These are phyloP conservation scores for Cladosporium phlei DNA, from an alignment of 2,329 filamentous ascomycete genomes.

Conservation along the genomic window DNA sequence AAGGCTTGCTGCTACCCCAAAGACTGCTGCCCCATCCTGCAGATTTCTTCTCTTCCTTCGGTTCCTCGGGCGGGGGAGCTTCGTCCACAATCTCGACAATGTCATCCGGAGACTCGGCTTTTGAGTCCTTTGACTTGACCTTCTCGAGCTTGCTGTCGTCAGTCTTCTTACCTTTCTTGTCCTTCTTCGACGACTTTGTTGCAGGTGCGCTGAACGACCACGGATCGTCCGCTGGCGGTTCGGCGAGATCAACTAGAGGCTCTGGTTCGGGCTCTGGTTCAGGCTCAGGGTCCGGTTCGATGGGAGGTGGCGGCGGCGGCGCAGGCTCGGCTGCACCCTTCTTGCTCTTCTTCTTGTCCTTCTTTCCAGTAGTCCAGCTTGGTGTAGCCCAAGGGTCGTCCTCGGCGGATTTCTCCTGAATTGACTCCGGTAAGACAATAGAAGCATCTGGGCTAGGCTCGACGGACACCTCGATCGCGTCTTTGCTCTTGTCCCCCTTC, in stretches of 20 bases:
- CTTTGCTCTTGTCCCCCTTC: slow-evolving; percentile 31
- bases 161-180: slow-evolving; percentile 41
- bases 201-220: slow-evolving; percentile 25
- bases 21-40: slow-evolving; percentile 30
- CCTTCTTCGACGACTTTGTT: slow-evolving; percentile 48
- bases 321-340: slow-evolving; percentile 34
- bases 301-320: slow-evolving; percentile 44
- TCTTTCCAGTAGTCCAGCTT: slow-evolving; percentile 43
- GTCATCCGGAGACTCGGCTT: slow-evolving; percentile 27
- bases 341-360: slow-evolving; percentile 53
- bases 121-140: slow-evolving; percentile 32
- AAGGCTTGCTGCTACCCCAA: slow-evolving; percentile 28
- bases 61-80: slow-evolving; percentile 15
- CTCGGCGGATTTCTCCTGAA: slow-evolving; percentile 33
- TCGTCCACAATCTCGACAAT: slow-evolving; percentile 23
- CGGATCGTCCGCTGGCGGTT: slow-evolving; percentile 23
- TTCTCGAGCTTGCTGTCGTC: slow-evolving; percentile 29
- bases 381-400: slow-evolving; percentile 27
- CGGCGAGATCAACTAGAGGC: slow-evolving; percentile 20
- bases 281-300: slow-evolving; percentile 19
- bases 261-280: slow-evolving; percentile 1
- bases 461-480: slow-evolving; percentile 37
- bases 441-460: slow-evolving; percentile 29
- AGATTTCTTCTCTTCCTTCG: slow-evolving; percentile 39
- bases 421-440: slow-evolving; percentile 40